Base-by-base conservation (phyloP, 2,329 filamentous ascomycete species). In the Akanthomyces dipterigenus region DNA sequence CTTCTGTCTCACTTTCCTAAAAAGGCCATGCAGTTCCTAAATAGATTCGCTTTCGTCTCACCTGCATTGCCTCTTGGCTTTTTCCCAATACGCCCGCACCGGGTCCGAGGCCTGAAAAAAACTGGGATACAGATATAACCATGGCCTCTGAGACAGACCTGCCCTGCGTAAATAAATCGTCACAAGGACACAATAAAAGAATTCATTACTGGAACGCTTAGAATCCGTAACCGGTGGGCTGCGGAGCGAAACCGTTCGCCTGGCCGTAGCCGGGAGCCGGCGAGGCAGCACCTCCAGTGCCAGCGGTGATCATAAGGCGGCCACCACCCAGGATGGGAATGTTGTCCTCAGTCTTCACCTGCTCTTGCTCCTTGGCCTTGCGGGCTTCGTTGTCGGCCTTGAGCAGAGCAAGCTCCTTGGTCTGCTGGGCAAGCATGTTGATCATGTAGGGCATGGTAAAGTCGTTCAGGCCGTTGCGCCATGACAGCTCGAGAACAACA, bases 361-460 rank as follows among this genome's bases (percentile, higher is more conserved):
- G 78, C 61, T 84, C 82, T 68, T 80, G 78, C 69, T 95, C 90
- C 65, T 86, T 87, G 40, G 81, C 82, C 77, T 96, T 97, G 70
- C 93, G 89, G 72, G 93, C 90, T 76, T 99, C 96, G 72, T 98
- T 99, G 77, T 99, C 96, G 64, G 91, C 90, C 82, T 96, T 96
- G 64, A 99, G 84, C 63, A 82, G 75, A 63, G 92, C 86, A 67
- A 99, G 88, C 61, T 96, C 88, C 67, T 89, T 87, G 43, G 91
- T 92, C 78, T 98, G 93, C 76, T 96, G 92, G 68, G 88, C 86
- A 65, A 99, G 82, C 80, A 96, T 89, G 80, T 98, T 99, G 84
- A 99, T 98, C 91, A 99, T 96, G 82, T 96, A 99, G 20, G 95
- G 95, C 96, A 99, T 99, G 53, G 93, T 96, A 78, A 96, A 99